Percentiles rank a stretch among this genome's conserved stretches.
Conservation (phyloP, 768 basidiomycete genomes). For the Coprinellus aureogranulatus region DNA sequence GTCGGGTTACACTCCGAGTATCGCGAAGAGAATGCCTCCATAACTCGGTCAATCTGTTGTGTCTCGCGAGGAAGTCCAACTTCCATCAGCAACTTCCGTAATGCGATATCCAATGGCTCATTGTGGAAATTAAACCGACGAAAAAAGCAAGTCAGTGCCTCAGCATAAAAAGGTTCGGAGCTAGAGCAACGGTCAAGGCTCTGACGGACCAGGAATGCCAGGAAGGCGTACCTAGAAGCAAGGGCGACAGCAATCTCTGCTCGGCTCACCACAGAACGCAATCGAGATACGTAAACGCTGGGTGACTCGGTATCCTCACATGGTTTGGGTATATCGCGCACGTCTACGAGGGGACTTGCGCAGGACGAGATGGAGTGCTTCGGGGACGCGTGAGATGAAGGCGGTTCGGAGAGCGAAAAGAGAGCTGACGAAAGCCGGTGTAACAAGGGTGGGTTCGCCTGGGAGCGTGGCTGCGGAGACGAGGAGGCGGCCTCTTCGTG, state of each 20-base stretch:
- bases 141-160: conserved; percentile 72
- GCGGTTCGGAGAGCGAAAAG: conserved; percentile 45
- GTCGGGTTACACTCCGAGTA: conserved; percentile 82
- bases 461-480: conserved; percentile 27
- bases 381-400: conserved; percentile 17
- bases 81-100: conserved; percentile 88
- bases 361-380: conserved; percentile 13
- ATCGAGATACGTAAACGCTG: conserved; percentile 62
- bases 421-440: conserved; percentile 69
- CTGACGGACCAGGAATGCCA: background rate
- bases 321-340: conserved; percentile 37
- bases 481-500: too few species aligned
- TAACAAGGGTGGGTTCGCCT: conserved; percentile 68
- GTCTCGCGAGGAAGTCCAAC: conserved; percentile 92
- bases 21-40: conserved; percentile 88
- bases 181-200: conserved; percentile 37
- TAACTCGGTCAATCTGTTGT: conserved; percentile 96
- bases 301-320: conserved; percentile 61
- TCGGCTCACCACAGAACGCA: conserved; percentile 65
- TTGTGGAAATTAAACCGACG: conserved; percentile 71
- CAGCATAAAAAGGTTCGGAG: conserved; percentile 63
- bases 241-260: conserved; percentile 78
- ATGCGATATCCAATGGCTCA: conserved; percentile 87
- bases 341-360: conserved; percentile 15
- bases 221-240: conserved; percentile 65